Percentiles rank a stretch among this genome's conserved stretches.
Evolutionary conservation across 192 early-diverging fungal species (phyloP).

Genomic region (Backusella liffmaniae): DNA sequence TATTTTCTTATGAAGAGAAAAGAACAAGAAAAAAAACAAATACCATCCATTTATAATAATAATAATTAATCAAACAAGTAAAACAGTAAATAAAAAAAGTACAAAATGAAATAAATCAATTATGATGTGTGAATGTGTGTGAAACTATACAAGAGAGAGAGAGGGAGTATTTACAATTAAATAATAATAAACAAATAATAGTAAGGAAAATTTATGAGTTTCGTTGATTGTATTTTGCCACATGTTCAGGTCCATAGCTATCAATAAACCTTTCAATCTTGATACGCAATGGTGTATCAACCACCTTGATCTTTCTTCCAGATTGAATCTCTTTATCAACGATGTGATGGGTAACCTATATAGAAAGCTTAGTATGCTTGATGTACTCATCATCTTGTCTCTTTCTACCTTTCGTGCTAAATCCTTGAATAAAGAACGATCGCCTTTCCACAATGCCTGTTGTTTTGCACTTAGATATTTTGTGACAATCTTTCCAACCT

Average conservation of each 20-base stretch:
- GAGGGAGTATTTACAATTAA: background rate
- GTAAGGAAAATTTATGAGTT: background rate
- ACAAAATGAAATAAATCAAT: background rate
- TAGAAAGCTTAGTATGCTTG: background rate
- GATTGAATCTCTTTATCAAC: constrained; percentile 47
- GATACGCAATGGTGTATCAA: constrained; percentile 38
- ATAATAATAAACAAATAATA: background rate
- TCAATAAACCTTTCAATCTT: constrained; percentile 50
- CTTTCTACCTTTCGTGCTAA: constrained; percentile 45
- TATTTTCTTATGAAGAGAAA: background rate
- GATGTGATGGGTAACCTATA: constrained; percentile 52
- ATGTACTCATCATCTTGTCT: background rate
- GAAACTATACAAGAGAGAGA: background rate
- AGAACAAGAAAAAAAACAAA: background rate
- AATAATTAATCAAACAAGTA: background rate
- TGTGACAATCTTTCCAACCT: constrained; percentile 28
- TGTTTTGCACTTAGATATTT: constrained; percentile 45
- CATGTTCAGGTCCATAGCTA: constrained; percentile 33
- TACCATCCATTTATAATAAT: background rate
- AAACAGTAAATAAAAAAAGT: background rate
- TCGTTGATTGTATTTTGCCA: constrained; percentile 11
- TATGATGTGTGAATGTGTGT: background rate
- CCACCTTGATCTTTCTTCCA: constrained; percentile 37
- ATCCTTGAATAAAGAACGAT: constrained; percentile 48
- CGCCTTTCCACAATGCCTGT: constrained; percentile 42